phyloP scores from a whole-genome alignment of 1,284 basidiomycete genomes.

The Cryptococcus sp. region DNA sequence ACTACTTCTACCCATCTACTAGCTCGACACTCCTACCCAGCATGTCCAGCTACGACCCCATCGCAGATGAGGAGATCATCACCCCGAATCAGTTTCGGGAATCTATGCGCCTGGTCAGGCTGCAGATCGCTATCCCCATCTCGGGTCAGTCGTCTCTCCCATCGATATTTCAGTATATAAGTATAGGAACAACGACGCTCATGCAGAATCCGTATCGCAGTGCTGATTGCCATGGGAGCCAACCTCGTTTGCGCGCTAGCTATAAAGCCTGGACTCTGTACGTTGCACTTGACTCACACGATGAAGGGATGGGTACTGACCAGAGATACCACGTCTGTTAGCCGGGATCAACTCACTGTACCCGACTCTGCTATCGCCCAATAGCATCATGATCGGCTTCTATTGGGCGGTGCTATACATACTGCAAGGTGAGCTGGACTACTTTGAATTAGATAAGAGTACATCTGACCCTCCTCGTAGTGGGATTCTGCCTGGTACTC shows the following conservation, averaged over 20 bases:
- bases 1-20: no score
- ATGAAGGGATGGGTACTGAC: not conserved
- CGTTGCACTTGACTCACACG: conserved; percentile 7
- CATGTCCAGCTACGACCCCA: conserved; percentile 49
- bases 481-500: conserved; percentile 78
- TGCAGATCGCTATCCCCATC: conserved; percentile 76
- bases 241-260: conserved; percentile 49
- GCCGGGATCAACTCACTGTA: conserved; percentile 62
- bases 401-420: conserved; percentile 62
- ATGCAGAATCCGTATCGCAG: conserved; percentile 9
- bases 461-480: conserved; percentile 49
- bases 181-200: not conserved
- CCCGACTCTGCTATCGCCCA: conserved; percentile 73
- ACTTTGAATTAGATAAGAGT: not conserved
- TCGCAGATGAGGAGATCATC: conserved; percentile 41
- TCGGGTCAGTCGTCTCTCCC: conserved; percentile 69
- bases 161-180: not conserved
- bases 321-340: conserved; percentile 32
- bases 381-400: conserved; percentile 62
- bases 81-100: conserved; percentile 47
- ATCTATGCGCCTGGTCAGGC: conserved; percentile 55
- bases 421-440: conserved; percentile 35
- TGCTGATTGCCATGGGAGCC: conserved; percentile 45
- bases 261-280: conserved; percentile 49
- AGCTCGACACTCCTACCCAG: not conserved